phyloP scores from a whole-genome alignment of 805 yeast species.

The Saccharomycopsis sp. region DNA sequence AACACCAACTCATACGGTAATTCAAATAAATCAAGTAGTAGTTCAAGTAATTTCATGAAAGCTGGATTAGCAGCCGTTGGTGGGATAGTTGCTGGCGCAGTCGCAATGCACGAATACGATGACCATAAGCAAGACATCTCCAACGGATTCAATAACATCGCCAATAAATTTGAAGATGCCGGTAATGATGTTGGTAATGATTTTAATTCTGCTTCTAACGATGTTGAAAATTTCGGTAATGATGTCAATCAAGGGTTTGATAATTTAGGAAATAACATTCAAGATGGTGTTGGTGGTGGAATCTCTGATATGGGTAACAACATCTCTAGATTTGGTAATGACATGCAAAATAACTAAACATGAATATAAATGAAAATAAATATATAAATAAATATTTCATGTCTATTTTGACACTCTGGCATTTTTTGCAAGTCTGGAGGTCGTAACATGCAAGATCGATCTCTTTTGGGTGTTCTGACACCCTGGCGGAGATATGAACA shows the following conservation, averaged over 20 bases:
- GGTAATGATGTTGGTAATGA: conserved; percentile 7
- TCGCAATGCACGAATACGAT: conserved; percentile 14
- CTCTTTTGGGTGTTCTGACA: too few species aligned
- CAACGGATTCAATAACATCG: conserved; percentile 1
- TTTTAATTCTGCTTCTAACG: conserved; percentile 13
- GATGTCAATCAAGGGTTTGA: conserved; percentile 19
- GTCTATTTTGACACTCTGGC: too few species aligned
- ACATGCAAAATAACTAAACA: conserved; percentile 5
- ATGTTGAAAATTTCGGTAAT: conserved; percentile 14
- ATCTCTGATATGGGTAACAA: conserved; percentile 14
- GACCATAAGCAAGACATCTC: conserved; percentile 12
- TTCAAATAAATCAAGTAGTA: not conserved
- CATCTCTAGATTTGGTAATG: conserved; percentile 13
- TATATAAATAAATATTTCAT: too few species aligned
- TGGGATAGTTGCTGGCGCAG: conserved; percentile 16
- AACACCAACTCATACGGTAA: not conserved
- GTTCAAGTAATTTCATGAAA: conserved; percentile 1
- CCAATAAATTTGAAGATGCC: not conserved
- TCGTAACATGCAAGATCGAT: too few species aligned
- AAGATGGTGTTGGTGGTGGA: conserved; percentile 13
- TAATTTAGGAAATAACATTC: conserved; percentile 15
- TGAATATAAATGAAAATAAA: too few species aligned
- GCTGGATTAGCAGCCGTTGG: conserved; percentile 19
- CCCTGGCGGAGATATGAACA: too few species aligned
- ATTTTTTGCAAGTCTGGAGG: too few species aligned